These are phyloP conservation scores for Termitomyces sp. DNA, from an alignment of 1,284 basidiomycete species.

Conservation along the genomic window DNA sequence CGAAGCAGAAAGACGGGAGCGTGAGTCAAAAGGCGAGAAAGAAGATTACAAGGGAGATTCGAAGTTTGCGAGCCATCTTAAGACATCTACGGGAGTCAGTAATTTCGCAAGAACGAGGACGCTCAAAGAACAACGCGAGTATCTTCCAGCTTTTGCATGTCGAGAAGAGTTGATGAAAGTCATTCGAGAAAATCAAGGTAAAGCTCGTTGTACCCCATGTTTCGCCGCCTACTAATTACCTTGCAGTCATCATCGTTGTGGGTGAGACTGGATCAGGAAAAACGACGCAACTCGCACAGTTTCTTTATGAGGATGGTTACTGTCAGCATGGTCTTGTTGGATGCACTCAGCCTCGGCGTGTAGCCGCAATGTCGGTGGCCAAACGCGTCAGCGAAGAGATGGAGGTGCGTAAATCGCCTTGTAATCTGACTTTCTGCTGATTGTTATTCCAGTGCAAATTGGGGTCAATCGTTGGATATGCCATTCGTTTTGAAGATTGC, in stretches of 20 bases:
- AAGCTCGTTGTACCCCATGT: constrained; percentile 10
- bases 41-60: constrained; percentile 90
- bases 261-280: constrained; percentile 97
- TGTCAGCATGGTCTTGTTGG: constrained; percentile 85
- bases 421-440: neutral
- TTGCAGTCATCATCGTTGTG: constrained; percentile 82
- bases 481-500: constrained; percentile 97
- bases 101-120: constrained; percentile 81
- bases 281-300: constrained; percentile 90
- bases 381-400: constrained; percentile 98
- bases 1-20: constrained; percentile 56
- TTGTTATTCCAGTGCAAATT: constrained; percentile 63
- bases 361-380: constrained; percentile 98
- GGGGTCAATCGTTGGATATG: constrained; percentile 88
- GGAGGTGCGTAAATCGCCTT: constrained; percentile 44
- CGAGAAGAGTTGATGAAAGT: constrained; percentile 89
- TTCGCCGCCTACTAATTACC: constrained; percentile 3
- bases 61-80: constrained; percentile 92
- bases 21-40: constrained; percentile 54
- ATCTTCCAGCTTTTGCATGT: constrained; percentile 96
- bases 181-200: constrained; percentile 94
- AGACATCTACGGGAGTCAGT: constrained; percentile 73
- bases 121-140: constrained; percentile 93
- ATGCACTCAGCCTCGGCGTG: constrained; percentile 95
- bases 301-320: constrained; percentile 95